Conservation (phyloP, 2,329 filamentous ascomycete species). For the Teratosphaeria viscida region DNA sequence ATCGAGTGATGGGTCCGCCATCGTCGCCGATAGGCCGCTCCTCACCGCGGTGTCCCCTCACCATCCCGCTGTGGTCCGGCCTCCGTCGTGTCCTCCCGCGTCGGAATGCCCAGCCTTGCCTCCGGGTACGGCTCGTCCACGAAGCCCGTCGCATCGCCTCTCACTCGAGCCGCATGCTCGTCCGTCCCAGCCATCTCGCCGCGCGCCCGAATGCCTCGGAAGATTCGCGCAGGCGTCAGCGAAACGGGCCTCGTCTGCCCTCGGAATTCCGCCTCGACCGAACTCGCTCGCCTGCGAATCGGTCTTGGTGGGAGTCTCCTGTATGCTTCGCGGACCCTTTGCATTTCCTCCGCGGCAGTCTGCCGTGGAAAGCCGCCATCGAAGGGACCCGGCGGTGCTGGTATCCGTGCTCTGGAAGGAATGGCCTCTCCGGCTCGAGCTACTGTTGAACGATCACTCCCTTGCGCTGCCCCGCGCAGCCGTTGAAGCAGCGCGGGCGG, state of each 20-base stretch:
- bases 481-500: background rate
- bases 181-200: background rate
- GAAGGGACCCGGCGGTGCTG: background rate
- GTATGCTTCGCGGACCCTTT: background rate
- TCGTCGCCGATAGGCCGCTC: background rate
- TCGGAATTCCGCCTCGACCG: background rate
- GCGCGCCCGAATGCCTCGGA: background rate
- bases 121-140: background rate
- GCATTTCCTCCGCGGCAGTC: background rate
- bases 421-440: background rate
- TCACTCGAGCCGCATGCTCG: background rate
- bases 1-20: too few relatives aligned
- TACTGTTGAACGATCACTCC: background rate
- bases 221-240: background rate
- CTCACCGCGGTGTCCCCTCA: background rate
- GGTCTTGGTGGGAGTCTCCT: background rate
- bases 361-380: background rate
- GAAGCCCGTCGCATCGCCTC: background rate
- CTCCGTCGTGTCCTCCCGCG: background rate
- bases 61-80: background rate
- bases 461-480: background rate
- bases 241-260: background rate
- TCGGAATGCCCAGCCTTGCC: background rate
- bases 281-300: background rate
- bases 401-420: background rate